These are phyloP conservation scores for Huntiella omanensis DNA, from an alignment of 2,329 filamentous ascomycete species.

Conservation along the genomic window DNA sequence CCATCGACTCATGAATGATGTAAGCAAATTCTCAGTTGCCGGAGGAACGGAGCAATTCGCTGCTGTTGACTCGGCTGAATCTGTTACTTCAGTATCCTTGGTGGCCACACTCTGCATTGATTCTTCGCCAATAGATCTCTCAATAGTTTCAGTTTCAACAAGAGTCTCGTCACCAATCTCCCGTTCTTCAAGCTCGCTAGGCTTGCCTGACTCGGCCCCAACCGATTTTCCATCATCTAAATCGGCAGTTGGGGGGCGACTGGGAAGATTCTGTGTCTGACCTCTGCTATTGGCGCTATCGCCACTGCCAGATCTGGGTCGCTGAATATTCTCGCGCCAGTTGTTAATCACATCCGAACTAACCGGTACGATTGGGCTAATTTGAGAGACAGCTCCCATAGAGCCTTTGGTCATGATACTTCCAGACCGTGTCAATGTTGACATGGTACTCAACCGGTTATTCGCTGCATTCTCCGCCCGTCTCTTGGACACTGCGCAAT, in stretches of 20 bases:
- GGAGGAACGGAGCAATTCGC: background rate
- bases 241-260: background rate
- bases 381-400: constrained; percentile 28
- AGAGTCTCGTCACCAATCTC: no score
- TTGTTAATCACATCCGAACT: constrained; percentile 61
- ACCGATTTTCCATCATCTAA: no score
- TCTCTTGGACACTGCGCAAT: constrained; percentile 71
- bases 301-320: constrained; percentile 21
- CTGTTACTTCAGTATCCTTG: background rate
- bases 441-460: constrained; percentile 41
- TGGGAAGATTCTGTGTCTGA: background rate
- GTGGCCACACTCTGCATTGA: no score
- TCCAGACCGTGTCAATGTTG: constrained; percentile 36
- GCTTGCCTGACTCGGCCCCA: no score
- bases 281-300: constrained; percentile 13
- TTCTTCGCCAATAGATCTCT: no score
- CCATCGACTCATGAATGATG: constrained; percentile 4
- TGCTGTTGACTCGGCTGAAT: background rate
- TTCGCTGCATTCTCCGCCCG: constrained; percentile 61
- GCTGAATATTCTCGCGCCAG: constrained; percentile 52
- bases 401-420: constrained; percentile 37
- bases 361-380: constrained; percentile 16
- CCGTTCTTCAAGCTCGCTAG: no score
- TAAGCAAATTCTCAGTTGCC: constrained; percentile 2
- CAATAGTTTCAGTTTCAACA: no score